A percentile compares a stretch with the other conserved stretches of the same genome.
phyloP scores from a whole-genome alignment of 2,329 filamentous ascomycete genomes.

The Raffaelea albimanens region DNA sequence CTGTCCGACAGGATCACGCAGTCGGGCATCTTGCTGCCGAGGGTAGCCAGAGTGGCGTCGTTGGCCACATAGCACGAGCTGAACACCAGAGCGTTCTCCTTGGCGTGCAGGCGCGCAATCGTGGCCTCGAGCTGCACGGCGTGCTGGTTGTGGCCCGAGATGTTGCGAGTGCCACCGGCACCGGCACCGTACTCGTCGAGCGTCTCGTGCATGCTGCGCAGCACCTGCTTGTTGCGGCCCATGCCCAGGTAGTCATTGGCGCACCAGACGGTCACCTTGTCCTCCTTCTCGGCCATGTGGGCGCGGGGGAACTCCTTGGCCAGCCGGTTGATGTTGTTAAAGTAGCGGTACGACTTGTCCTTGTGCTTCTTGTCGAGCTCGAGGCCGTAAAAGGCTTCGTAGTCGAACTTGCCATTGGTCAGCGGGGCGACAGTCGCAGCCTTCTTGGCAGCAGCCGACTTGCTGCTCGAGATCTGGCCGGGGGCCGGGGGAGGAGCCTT shows the following conservation, averaged over 20 bases:
- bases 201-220: slow-evolving; percentile 89
- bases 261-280: slow-evolving; percentile 95
- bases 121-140: slow-evolving; percentile 76
- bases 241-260: slow-evolving; percentile 98
- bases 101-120: slow-evolving; percentile 79
- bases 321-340: slow-evolving; percentile 99
- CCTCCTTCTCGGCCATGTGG: slow-evolving; percentile 74
- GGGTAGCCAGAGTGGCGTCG: slow-evolving; percentile 87
- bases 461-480: not conserved
- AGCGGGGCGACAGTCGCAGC: slow-evolving; percentile 2
- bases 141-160: slow-evolving; percentile 95
- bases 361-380: slow-evolving; percentile 98
- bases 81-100: slow-evolving; percentile 89
- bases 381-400: slow-evolving; percentile 75
- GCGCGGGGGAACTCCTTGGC: slow-evolving; percentile 93
- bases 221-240: slow-evolving; percentile 80
- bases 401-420: slow-evolving; percentile 62
- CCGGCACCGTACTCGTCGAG: slow-evolving; percentile 91
- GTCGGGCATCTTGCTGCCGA: slow-evolving; percentile 93
- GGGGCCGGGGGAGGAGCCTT: slow-evolving; percentile 18
- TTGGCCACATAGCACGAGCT: slow-evolving; percentile 98
- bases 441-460: slow-evolving; percentile 3
- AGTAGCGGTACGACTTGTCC: slow-evolving; percentile 99
- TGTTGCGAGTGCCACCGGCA: slow-evolving; percentile 92
- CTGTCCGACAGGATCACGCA: slow-evolving; percentile 98